phyloP scores from a whole-genome alignment of 2,329 filamentous ascomycete species.

The Catunica adiposa region DNA sequence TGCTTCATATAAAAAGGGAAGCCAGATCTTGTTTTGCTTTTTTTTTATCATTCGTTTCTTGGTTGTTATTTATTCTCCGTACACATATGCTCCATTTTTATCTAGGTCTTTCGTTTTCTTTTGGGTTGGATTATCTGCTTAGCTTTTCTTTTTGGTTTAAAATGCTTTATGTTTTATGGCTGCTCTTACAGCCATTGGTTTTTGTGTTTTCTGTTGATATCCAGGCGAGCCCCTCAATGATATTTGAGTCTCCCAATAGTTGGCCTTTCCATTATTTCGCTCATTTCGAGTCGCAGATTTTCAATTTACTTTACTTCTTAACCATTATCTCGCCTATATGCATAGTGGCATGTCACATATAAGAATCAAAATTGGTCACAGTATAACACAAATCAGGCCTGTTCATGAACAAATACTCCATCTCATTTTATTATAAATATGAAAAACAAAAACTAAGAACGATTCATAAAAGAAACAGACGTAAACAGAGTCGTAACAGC shows the following conservation, averaged over 20 bases:
- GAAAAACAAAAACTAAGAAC: neutral
- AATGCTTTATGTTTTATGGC: neutral
- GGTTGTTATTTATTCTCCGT: neutral
- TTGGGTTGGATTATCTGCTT: conserved; percentile 4
- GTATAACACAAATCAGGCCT: neutral
- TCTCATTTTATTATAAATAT: neutral
- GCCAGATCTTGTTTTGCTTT: too few relatives aligned
- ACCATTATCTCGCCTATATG: neutral
- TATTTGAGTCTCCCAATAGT: conserved; percentile 9
- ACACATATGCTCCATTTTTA: neutral
- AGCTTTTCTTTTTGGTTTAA: conserved; percentile 1
- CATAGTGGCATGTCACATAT: too few relatives aligned
- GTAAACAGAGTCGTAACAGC: conserved; percentile 1
- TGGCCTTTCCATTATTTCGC: conserved; percentile 5
- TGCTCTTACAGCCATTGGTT: neutral
- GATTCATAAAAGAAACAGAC: neutral
- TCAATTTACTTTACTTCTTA: neutral
- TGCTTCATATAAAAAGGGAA: too few relatives aligned
- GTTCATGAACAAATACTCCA: neutral
- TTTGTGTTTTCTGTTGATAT: conserved; percentile 9
- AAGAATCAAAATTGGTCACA: too few relatives aligned
- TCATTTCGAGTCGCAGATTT: neutral
- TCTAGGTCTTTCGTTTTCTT: neutral
- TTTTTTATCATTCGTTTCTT: neutral
- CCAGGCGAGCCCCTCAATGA: conserved; percentile 4